phyloP scores from a whole-genome alignment of 2,329 filamentous ascomycete species.

The Colletotrichum sp. region DNA sequence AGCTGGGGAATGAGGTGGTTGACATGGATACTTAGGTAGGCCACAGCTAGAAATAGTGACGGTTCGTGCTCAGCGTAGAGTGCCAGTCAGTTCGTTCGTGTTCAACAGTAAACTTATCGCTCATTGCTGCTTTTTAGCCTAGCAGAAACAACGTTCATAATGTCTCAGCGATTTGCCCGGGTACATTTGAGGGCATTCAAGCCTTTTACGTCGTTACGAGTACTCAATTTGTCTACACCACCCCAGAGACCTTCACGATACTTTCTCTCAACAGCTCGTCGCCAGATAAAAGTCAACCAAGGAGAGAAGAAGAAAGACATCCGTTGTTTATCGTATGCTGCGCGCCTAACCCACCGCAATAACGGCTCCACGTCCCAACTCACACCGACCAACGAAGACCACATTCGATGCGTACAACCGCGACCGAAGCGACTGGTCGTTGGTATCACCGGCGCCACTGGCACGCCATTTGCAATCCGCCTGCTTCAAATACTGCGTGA shows the following conservation, averaged over 20 bases:
- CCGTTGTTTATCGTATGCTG: neutral
- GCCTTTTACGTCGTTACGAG: neutral
- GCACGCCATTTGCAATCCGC: constrained; percentile 46
- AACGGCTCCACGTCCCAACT: neutral
- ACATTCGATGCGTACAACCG: neutral
- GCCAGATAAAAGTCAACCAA: neutral
- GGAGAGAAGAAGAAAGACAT: neutral
- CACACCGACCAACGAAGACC: neutral
- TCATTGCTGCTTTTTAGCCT: neutral
- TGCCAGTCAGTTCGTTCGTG: neutral
- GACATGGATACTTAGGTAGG: neutral
- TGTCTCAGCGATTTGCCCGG: neutral
- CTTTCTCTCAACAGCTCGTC: neutral
- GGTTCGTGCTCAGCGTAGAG: neutral
- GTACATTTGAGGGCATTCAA: neutral
- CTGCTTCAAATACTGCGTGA: constrained; percentile 41
- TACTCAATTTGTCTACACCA: neutral
- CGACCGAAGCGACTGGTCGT: constrained; percentile 33
- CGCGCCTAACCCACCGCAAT: neutral
- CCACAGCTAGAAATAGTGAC: neutral
- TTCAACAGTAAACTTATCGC: neutral
- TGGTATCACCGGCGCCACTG: constrained; percentile 56
- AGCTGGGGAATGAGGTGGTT: neutral
- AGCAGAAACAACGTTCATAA: neutral
- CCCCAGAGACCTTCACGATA: neutral